phyloP scores from a whole-genome alignment of 169 alveolate genomes.

The Haemoproteus tartakovskyi region DNA sequence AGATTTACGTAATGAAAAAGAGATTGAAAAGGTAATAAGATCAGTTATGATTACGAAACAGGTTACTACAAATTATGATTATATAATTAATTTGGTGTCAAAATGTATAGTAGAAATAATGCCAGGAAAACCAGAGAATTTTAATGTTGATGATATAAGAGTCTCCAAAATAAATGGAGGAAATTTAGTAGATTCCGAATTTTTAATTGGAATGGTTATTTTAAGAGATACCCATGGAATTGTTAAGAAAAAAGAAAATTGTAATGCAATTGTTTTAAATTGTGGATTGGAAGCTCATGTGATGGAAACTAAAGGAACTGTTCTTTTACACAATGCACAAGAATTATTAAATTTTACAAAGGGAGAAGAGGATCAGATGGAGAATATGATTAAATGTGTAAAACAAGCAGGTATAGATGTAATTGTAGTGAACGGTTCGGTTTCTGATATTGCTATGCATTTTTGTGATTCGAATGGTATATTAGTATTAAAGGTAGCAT shows the following conservation, averaged over 20 bases:
- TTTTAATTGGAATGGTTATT: conserved; percentile 91
- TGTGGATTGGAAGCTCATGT: conserved; percentile 95
- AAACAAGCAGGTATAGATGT: conserved; percentile 91
- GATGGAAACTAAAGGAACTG: conserved; percentile 99
- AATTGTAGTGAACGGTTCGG: conserved; percentile 92
- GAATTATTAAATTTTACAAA: conserved; percentile 90
- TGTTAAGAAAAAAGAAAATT: conserved; percentile 87
- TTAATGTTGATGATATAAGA: conserved; percentile 97
- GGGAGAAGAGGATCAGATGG: conserved; percentile 91
- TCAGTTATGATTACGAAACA: conserved; percentile 72
- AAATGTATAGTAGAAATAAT: conserved; percentile 89
- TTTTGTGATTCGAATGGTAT: conserved; percentile 94
- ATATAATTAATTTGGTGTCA: conserved; percentile 78
- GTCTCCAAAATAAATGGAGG: conserved; percentile 98
- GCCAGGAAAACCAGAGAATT: conserved; percentile 88
- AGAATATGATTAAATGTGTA: conserved; percentile 80
- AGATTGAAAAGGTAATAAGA: conserved; percentile 76
- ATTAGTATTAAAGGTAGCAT: conserved; percentile 88
- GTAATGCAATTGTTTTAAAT: conserved; percentile 94
- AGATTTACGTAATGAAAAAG: conserved; percentile 76
- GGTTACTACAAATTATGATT: conserved; percentile 67
- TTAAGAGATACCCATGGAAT: conserved; percentile 90
- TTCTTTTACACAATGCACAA: conserved; percentile 95
- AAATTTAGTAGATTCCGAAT: conserved; percentile 85
- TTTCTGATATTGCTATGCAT: conserved; percentile 95